A percentile compares a stretch with the other conserved stretches of the same genome.
Conservation (phyloP, 768 basidiomycete species). For the Tylopilus rubrobrunneus region DNA sequence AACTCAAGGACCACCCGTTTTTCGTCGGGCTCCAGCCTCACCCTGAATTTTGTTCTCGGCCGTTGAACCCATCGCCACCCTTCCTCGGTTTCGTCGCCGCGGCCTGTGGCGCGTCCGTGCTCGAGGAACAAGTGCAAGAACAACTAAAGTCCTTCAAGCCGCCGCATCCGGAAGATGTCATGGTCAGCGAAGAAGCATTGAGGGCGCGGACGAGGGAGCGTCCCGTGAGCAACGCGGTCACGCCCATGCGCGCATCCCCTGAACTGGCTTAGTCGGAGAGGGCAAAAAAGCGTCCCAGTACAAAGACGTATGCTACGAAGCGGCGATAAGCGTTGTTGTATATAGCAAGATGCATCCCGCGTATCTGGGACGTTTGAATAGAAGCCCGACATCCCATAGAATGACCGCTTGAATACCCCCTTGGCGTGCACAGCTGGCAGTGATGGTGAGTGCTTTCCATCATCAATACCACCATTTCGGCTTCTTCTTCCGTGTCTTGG, state of each 20-base stretch:
- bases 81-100: no score
- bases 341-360: background rate
- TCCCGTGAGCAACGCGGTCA: conserved; percentile 21
- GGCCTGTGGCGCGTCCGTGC: conserved; percentile 48
- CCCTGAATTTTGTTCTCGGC: no score
- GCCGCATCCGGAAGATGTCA: no score
- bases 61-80: no score
- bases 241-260: conserved; percentile 22
- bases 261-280: conserved; percentile 38
- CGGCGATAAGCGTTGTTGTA: background rate
- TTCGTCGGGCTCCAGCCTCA: no score
- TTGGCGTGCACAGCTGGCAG: no score
- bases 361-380: background rate
- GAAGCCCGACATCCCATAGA: background rate
- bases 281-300: background rate
- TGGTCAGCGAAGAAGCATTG: no score
- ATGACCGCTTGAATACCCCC: no score
- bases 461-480: conserved; percentile 18
- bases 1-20: conserved; percentile 88
- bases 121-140: conserved; percentile 68
- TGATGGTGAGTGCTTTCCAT: background rate
- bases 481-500: conserved; percentile 1
- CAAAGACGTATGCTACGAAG: background rate
- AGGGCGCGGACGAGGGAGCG: no score
- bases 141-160: conserved; percentile 59